Base-by-base conservation (phyloP, 306 rosid species). In the Mimosa pudica region DNA sequence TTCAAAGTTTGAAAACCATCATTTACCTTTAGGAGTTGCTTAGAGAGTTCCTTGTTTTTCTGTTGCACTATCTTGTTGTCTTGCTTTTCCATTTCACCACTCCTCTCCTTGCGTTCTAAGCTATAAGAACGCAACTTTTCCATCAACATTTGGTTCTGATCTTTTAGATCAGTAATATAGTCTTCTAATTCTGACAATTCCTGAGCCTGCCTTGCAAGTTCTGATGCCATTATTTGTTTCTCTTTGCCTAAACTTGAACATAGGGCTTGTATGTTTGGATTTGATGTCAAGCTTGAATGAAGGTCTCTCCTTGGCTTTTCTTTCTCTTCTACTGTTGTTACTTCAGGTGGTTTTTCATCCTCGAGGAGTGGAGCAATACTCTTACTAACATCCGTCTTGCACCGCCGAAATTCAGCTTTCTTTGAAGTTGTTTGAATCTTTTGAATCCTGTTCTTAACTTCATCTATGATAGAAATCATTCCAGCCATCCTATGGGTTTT, bases 191-290 rank as follows among this genome's bases (percentile, higher is more conserved):
- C 98, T 2, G 82, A 32, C 71, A 86, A 24, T 80, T 93, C 96
- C 3, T 91, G 98, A 76, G 93, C 98, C 85, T 90, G 93, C 60
- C 88, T 89, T 18, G 96, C 82, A 69, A 93, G 94, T 80, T 95
- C 99, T 14, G 88, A 52, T 16, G 97, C 97, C 80, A 95, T 95
- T n/a, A 95, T 95, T 74, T 93, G 93, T 70, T 91, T 93, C 87
- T 95, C 99, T 77, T 91, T 95, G 69, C 99, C 99, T 87, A 95
- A 82, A 82, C 99, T 91, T 0, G 94, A 83, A 73, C 99, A 95
- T 93, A 95, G 79, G 44, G 90, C 88, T 78, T 95, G 96, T 17
- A 95, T 93, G 89, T 96, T 95, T 80, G 89, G 92, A 12, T 93
- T 77, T 0, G 96, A 93, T 6, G 89, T 85, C 77, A 90, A 72